Base-by-base conservation (phyloP, 768 basidiomycete genomes). In the Mycena vulgaris region DNA sequence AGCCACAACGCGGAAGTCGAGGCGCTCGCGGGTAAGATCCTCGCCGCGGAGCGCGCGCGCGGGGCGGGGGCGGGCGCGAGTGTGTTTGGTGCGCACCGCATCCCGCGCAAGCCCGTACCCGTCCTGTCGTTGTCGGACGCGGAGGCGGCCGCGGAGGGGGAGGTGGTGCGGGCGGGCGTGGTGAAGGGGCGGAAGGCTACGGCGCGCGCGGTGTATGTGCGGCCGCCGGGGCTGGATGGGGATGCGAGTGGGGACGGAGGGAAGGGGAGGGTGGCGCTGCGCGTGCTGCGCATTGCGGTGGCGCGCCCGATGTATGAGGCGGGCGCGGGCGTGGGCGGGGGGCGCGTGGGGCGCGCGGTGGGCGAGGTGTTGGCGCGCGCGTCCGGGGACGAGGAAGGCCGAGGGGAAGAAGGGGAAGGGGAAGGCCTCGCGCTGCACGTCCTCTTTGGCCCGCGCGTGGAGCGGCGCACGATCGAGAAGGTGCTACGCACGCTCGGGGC, bases 401-500 rank as follows among this genome's bases (percentile, higher is more conserved):
- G 25, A 27, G 11, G 23, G 23, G 45, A 23, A 2, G 23, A 4
- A 10, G 47, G 19, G 25, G 25, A 30, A 27, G 51, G 31, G 21
- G 39, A 27, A 45, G 64, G 52, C 45, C 66, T 3, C 8, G 68
- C 64, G 49, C 48, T 73, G 51, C 72, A 73, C 42, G 28, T 73
- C 11, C 47, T 73, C 3, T 63, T 66, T 21, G 72, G 72, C 14
- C 65, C 71, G 47, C 72, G 72, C 35, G 61, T 73, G 4, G 72
- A 73, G 23, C 60, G 68, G 52, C 53, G 72, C 19, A 73, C 72
- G 58, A 16, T 73, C 39, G 72, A 73, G 65, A 73, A 73, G 67
- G 68, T 73, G 48, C 28, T 73, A 17, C 16, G 72, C 33, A 70
- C 68, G 39, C 23, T 73, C 8, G 68, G 64, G 8, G 37, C 68